These are phyloP conservation scores for Ascochyta rabiei DNA, from an alignment of 2,329 filamentous ascomycete species.

Conservation along the genomic window DNA sequence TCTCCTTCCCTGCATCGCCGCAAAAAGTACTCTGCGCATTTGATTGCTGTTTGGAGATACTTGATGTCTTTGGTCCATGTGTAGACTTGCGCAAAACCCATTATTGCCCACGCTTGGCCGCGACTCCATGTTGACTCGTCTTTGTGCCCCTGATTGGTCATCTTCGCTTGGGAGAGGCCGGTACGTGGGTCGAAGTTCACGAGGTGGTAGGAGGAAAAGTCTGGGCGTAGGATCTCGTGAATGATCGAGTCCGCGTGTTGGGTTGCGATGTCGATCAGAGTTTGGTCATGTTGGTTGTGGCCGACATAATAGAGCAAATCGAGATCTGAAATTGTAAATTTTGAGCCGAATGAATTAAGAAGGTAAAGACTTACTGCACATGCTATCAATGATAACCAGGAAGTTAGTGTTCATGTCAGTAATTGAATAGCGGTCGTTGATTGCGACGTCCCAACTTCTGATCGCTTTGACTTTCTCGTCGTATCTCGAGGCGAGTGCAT, in stretches of 20 bases:
- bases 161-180: slow-evolving; percentile 53
- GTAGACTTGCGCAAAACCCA: slow-evolving; percentile 56
- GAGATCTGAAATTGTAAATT: slow-evolving; percentile 35
- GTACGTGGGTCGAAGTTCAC: slow-evolving; percentile 54
- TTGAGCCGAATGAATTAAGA: neutral
- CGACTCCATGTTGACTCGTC: slow-evolving; percentile 56
- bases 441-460: slow-evolving; percentile 56
- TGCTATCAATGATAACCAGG: slow-evolving; percentile 53
- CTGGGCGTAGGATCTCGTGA: slow-evolving; percentile 41
- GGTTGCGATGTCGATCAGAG: slow-evolving; percentile 46
- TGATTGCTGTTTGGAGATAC: slow-evolving; percentile 54
- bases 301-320: slow-evolving; percentile 49
- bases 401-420: slow-evolving; percentile 47
- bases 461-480: slow-evolving; percentile 52
- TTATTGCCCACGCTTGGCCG: slow-evolving; percentile 58
- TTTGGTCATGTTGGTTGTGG: slow-evolving; percentile 35
- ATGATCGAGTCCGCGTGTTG: slow-evolving; percentile 48
- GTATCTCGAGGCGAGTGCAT: slow-evolving; percentile 53
- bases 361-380: slow-evolving; percentile 40
- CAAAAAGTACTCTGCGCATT: slow-evolving; percentile 56
- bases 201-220: slow-evolving; percentile 51
- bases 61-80: slow-evolving; percentile 53
- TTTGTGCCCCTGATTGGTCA: slow-evolving; percentile 56
- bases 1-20: slow-evolving; percentile 46
- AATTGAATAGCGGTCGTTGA: slow-evolving; percentile 46